A percentile compares a stretch with the other conserved stretches of the same genome.
phyloP scores from a whole-genome alignment of 1,284 basidiomycete species.

The Cutaneotrichosporon sp. region DNA sequence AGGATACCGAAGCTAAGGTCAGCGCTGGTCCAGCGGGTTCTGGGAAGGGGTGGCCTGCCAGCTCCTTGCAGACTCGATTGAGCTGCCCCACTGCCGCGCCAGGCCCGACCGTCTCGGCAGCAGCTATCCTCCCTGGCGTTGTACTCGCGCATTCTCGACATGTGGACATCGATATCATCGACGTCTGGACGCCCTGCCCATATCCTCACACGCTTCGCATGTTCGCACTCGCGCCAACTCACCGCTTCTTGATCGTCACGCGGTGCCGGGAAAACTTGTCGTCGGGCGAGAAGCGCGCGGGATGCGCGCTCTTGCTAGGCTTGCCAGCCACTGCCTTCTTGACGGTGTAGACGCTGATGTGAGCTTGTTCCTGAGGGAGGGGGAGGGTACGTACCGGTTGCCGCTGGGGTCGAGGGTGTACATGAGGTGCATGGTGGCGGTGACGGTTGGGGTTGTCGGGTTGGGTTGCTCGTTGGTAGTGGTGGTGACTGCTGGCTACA shows the following conservation, averaged over 20 bases:
- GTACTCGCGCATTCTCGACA: neutral
- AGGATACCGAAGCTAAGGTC: conserved; percentile 66
- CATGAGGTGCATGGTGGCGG: conserved; percentile 82
- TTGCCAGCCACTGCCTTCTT: conserved; percentile 82
- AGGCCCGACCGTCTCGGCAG: too few species aligned
- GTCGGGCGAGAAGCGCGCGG: conserved; percentile 93
- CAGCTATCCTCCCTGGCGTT: too few species aligned
- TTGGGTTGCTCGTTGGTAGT: conserved; percentile 3
- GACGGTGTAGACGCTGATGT: conserved; percentile 68
- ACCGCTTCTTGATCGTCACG: conserved; percentile 90
- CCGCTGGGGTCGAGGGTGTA: conserved; percentile 78
- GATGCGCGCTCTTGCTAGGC: conserved; percentile 90
- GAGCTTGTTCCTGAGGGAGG: neutral
- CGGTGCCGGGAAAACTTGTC: conserved; percentile 97
- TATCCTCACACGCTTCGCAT: neutral
- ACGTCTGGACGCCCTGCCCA: too few species aligned
- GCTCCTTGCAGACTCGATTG: too few species aligned
- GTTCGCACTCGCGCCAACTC: conserved; percentile 31
- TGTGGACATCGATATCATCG: neutral
- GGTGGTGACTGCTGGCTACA: neutral
- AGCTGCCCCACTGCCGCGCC: too few species aligned
- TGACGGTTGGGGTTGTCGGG: conserved; percentile 30
- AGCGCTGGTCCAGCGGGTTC: neutral
- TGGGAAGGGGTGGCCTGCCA: too few species aligned
- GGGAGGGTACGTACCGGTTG: conserved; percentile 53